Base-by-base conservation (phyloP, 2,329 filamentous ascomycete species). In the Mycogone perniciosa region DNA sequence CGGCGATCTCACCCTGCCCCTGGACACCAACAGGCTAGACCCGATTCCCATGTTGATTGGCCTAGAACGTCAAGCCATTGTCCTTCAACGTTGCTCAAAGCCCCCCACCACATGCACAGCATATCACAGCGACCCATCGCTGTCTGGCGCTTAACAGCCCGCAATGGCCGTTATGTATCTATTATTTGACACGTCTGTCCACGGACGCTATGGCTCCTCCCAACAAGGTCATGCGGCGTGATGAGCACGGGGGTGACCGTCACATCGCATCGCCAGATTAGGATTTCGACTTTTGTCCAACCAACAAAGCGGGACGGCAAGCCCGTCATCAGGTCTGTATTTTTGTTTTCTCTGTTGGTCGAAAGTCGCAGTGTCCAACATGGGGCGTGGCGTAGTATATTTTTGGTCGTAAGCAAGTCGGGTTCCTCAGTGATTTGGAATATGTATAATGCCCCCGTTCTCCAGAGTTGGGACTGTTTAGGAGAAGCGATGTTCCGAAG, bases 61-160 rank as follows among this genome's bases (percentile, higher is more conserved):
- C 9, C 10, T 11, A n/a, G 35, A 10, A 20, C 35, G 38, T 43
- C 40, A 13, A 42, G 40, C 29, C n/a, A 13, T 26, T 42, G n/a
- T 26, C 40, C 29, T 42, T 26, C n/a, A 20, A 42, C 27, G 6
- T 5, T 13, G 11, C 38, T 39, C 44, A 44, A 42, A 42, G 29
- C 13, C 31, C 44, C 13, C 31, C 44, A 35, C 48, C 47, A 53
- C 51, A 50, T 53, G 51, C 51, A 47, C 38, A 29, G 40, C 31
- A 20, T 4, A 51, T 54, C 48, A 45, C 48, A 44, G 29, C 20
- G 20, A 20, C 37, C 35, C 44, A 48, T 51, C 37, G n/a, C 31
- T 13, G 39, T 11, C 47, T 30, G 43, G 51, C 41, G 46, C 41
- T 20, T 53, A 50, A 53, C 40, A 37, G 33, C 37, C 20, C 27